Evolutionary conservation across 2,329 filamentous ascomycete genomes (phyloP).

Genomic region (Neonectria ditissima): DNA sequence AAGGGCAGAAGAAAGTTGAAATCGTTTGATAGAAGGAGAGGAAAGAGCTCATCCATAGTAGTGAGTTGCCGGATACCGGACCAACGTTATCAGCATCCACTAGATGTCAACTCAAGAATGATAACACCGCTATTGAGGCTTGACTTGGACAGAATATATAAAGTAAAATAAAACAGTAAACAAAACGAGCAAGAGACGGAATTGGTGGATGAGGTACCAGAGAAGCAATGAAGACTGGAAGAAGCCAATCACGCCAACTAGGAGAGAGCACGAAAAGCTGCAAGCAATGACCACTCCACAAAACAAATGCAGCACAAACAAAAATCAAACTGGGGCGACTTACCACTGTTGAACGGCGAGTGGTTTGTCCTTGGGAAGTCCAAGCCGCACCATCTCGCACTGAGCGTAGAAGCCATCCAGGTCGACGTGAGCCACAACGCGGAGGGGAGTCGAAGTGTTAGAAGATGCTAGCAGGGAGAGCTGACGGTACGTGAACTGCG

Average conservation of each 20-base stretch:
- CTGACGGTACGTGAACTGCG: slow-evolving; percentile 87
- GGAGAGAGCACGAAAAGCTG: not conserved
- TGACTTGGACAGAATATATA: not conserved
- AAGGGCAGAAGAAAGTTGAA: not conserved
- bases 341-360: slow-evolving; percentile 95
- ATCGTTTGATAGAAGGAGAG: not conserved
- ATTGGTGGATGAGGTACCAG: not conserved
- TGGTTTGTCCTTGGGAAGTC: slow-evolving; percentile 78
- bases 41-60: not conserved
- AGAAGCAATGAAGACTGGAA: not conserved
- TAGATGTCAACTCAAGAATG: not conserved
- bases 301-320: not conserved
- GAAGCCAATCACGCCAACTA: not conserved
- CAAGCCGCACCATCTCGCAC: slow-evolving; percentile 91
- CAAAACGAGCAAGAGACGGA: too few species aligned
- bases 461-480: slow-evolving; percentile 80
- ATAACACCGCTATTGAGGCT: not conserved
- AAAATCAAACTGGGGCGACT: slow-evolving; percentile 29
- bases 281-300: not conserved
- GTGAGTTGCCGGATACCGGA: not conserved
- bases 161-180: not conserved
- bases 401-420: slow-evolving; percentile 98
- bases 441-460: slow-evolving; percentile 79
- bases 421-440: slow-evolving; percentile 91
- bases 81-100: not conserved